Conservation (phyloP, 2,329 filamentous ascomycete genomes). For the Nigrospora osmanthi region DNA sequence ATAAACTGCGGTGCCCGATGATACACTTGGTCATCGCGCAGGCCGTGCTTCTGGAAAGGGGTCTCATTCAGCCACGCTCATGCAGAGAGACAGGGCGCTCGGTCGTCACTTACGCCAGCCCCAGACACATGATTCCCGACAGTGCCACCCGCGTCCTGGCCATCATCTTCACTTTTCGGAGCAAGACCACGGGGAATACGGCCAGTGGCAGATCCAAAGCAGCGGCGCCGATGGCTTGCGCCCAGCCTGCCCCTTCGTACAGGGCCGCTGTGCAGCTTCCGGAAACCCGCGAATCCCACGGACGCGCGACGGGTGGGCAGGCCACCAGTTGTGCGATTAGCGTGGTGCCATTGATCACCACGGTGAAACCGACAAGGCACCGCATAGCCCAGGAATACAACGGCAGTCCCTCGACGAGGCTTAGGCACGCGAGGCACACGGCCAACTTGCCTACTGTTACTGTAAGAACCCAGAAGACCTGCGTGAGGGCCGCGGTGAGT, state of each 20-base stretch:
- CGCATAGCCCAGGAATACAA: no score
- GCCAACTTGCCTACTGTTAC: no score
- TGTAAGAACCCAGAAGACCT: no score
- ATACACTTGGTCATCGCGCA: no score
- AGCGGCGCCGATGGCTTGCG: background rate
- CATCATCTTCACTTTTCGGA: background rate
- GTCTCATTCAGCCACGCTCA: no score
- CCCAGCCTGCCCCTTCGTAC: background rate
- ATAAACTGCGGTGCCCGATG: no score
- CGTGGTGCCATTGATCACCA: background rate
- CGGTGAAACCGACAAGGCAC: background rate
- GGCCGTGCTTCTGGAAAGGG: no score
- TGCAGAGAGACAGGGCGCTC: no score
- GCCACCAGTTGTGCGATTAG: background rate
- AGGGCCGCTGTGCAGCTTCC: background rate
- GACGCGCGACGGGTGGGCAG: background rate
- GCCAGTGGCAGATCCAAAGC: background rate
- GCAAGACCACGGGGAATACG: background rate
- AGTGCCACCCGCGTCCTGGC: background rate
- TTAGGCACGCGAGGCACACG: no score
- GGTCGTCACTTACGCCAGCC: background rate
- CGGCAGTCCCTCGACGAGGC: no score
- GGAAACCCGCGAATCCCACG: background rate
- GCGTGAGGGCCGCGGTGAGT: background rate
- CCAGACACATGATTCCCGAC: background rate